Percentiles rank a stretch among this genome's conserved stretches.
Conservation (phyloP, 768 basidiomycete genomes). For the Pleurotus djamor region DNA sequence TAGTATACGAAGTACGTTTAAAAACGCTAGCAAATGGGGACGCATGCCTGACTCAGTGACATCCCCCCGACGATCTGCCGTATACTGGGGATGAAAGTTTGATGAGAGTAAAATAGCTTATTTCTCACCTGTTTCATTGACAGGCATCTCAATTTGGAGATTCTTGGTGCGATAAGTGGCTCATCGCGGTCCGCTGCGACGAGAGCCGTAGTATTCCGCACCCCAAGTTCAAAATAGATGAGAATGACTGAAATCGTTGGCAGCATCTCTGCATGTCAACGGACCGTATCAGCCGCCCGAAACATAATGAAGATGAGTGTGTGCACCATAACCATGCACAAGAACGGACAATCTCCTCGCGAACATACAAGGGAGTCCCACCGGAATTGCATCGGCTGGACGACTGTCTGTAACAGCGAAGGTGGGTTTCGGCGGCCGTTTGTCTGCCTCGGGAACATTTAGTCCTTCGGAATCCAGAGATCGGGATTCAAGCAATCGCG, state of each 20-base stretch:
- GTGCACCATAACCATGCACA: not conserved
- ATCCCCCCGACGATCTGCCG: conserved; percentile 2
- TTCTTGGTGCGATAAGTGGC: not conserved
- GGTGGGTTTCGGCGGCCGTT: not conserved
- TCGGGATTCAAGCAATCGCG: too few relatives aligned
- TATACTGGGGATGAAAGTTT: not conserved
- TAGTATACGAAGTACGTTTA: not conserved
- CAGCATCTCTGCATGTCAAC: not conserved
- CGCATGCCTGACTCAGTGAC: not conserved
- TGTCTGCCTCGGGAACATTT: not conserved
- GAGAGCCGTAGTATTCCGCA: not conserved
- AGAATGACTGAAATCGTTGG: not conserved
- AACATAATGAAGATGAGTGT: not conserved
- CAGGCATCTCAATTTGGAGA: not conserved
- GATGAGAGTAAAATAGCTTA: conserved; percentile 5
- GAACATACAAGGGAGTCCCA: not conserved
- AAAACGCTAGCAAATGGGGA: not conserved
- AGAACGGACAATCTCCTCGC: not conserved
- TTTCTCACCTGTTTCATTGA: not conserved
- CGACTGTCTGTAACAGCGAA: not conserved
- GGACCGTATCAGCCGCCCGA: not conserved
- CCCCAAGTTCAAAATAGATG: conserved; percentile 6
- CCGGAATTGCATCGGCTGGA: not conserved
- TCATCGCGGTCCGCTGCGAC: not conserved
- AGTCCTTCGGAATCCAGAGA: not conserved